phyloP scores from a whole-genome alignment of 2,329 filamentous ascomycete species.

The Sporothrix curviconia region DNA sequence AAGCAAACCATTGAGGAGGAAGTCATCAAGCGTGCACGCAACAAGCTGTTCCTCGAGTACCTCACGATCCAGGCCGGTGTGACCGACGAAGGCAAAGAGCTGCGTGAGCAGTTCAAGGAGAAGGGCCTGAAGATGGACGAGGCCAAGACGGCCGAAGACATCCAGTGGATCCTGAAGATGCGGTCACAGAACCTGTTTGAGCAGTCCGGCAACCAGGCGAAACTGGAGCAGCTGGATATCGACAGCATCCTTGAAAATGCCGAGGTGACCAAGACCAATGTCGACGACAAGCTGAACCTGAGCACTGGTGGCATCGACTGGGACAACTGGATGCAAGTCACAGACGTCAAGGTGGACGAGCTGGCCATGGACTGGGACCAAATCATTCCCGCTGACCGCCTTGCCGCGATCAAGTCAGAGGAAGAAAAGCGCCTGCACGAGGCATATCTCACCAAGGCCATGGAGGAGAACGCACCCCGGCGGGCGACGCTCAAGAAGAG shows the following conservation, averaged over 20 bases:
- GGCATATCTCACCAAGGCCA: conserved; percentile 71
- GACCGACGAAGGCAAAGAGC: conserved; percentile 84
- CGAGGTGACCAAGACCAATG: conserved; percentile 93
- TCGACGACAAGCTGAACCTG: conserved; percentile 83
- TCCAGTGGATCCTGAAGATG: conserved; percentile 92
- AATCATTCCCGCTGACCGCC: conserved; percentile 89
- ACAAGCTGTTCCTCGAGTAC: conserved; percentile 95
- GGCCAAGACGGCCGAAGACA: conserved; percentile 86
- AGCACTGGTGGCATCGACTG: conserved; percentile 79
- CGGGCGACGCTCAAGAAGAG: conserved; percentile 58
- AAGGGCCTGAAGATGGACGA: conserved; percentile 68
- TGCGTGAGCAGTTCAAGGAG: conserved; percentile 68
- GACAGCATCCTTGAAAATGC: conserved; percentile 95
- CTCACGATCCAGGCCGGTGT: conserved; percentile 95
- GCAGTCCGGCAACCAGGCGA: conserved; percentile 92
- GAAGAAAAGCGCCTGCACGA: conserved; percentile 81
- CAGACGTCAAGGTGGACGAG: conserved; percentile 89
- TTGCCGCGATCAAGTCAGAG: conserved; percentile 82
- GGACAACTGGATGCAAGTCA: conserved; percentile 96
- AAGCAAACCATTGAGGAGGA: conserved; percentile 99
- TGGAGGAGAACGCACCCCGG: conserved; percentile 80
- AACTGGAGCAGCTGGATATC: conserved; percentile 94
- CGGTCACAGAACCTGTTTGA: conserved; percentile 99
- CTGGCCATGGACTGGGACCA: conserved; percentile 86
- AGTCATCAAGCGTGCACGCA: conserved; percentile 88